Evolutionary conservation across 768 basidiomycete species (phyloP), one percentile per base, ranked within the genome.

Genomic region (Suillus discolor): DNA sequence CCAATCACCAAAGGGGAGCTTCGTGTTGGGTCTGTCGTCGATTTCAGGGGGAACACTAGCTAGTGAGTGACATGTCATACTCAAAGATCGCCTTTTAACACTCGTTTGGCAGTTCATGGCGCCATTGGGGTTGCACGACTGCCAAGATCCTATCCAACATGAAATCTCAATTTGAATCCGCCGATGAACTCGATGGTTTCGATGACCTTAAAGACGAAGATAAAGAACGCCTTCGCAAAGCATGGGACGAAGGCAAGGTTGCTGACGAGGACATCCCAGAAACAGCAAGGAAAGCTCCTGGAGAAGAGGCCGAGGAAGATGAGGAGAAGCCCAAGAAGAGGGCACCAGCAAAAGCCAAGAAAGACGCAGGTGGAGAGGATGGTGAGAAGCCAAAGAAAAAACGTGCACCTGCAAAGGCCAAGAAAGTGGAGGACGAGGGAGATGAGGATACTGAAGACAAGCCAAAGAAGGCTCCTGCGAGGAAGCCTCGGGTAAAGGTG

Each of bases 121-220:
- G 93, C 68, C 95, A 97, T 72, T 97, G 94, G 94, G 94, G 94
- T 23, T 96, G 95, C 73, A 83, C 85, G 8, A 94, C 94, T 0
- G 53, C 81, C 23, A 87, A 84, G 71, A 86, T 95, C 59, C 70
- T 97, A 39, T 73, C 72, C 25, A 96, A 94, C 73, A 81, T 92
- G 76, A 91, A 94, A 78, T 81, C 81, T 15, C 76, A 79, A 3
- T 84, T 91, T 67, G 80, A 82, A 2, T 81, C 81, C 6, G 80
- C 87, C 0, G 81, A 84, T 12, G 93, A 96, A 1, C 79, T 97
- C 44, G 96, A 98, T 73, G 96, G 96, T 23, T 97, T 84, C 75
- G 92, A 94, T 23, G 89, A 89, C 0, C 83, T 95, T 55, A 79
- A 71, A 0, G 78, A 81, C 1, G 90, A 86, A 51, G 94, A 96